Evolutionary conservation across 805 yeast genomes (phyloP).

Genomic region (Metschnikowia chrysomelidarum): DNA sequence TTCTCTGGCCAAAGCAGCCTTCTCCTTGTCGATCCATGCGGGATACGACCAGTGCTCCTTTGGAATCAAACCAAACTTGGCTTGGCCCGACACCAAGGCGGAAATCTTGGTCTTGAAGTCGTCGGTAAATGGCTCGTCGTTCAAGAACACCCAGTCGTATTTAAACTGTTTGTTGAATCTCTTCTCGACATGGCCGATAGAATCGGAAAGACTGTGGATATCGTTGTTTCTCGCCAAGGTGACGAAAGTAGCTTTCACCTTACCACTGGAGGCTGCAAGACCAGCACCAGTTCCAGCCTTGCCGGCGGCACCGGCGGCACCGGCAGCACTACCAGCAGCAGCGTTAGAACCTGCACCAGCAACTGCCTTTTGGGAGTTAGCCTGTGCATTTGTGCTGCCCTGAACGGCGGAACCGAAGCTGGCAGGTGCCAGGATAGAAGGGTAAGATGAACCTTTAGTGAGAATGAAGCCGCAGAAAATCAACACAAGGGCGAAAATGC

Average conservation of each 20-base stretch:
- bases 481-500: slow-evolving; percentile 44
- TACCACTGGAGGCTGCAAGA: slow-evolving; percentile 16
- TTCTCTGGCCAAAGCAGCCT: slow-evolving; percentile 63
- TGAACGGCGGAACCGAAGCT: background rate
- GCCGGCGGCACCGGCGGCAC: slow-evolving; percentile 10
- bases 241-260: slow-evolving; percentile 76
- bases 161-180: slow-evolving; percentile 77
- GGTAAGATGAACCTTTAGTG: slow-evolving; percentile 45
- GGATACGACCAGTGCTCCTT: slow-evolving; percentile 87
- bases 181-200: slow-evolving; percentile 82
- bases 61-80: slow-evolving; percentile 80
- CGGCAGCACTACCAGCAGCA: slow-evolving; percentile 1
- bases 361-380: background rate
- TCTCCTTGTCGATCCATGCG: slow-evolving; percentile 70
- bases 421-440: slow-evolving; percentile 8
- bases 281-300: slow-evolving; percentile 11
- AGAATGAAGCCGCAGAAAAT: slow-evolving; percentile 48
- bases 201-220: slow-evolving; percentile 54
- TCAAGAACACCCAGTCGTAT: slow-evolving; percentile 95
- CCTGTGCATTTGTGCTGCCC: slow-evolving; percentile 1
- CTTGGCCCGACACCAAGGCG: slow-evolving; percentile 70
- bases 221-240: slow-evolving; percentile 79
- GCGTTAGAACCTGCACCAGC: slow-evolving; percentile 1
- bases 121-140: slow-evolving; percentile 80
- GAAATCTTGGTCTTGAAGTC: slow-evolving; percentile 72